phyloP scores from a whole-genome alignment of 2,329 filamentous ascomycete species.

The Verticillium zaregamsianum region DNA sequence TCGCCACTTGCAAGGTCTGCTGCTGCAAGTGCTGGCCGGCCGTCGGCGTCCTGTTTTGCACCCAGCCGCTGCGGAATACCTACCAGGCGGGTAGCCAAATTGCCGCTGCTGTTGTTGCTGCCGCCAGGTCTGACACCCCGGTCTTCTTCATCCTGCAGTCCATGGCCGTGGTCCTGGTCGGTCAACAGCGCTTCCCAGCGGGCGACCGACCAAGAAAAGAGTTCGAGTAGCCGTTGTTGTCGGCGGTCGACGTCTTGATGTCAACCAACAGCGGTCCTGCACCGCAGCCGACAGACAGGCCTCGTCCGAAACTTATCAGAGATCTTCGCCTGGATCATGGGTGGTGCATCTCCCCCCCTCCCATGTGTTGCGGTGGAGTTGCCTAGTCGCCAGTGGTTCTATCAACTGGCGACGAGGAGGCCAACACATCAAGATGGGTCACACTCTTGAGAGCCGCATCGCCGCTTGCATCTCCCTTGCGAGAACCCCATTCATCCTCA shows the following conservation, averaged over 20 bases:
- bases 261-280: constrained; percentile 1
- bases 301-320: constrained; percentile 35
- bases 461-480: constrained; percentile 49
- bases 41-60: not conserved
- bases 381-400: constrained; percentile 57
- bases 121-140: not conserved
- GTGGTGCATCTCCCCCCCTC: constrained; percentile 37
- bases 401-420: constrained; percentile 80
- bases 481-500: constrained; percentile 29
- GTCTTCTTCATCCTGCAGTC: not conserved
- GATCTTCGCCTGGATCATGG: constrained; percentile 40
- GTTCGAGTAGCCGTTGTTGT: not conserved
- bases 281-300: constrained; percentile 8
- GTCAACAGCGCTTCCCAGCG: not conserved
- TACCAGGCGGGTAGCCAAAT: not conserved
- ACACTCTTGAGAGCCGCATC: constrained; percentile 66
- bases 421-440: constrained; percentile 86
- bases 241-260: not conserved
- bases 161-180: not conserved
- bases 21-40: not conserved
- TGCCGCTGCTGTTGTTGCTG: not conserved
- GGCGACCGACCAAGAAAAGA: not conserved
- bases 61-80: not conserved
- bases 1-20: constrained; percentile 30
- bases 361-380: constrained; percentile 57